Conservation (phyloP, 2,329 filamentous ascomycete genomes). For the Dendrostoma leiphaemia region DNA sequence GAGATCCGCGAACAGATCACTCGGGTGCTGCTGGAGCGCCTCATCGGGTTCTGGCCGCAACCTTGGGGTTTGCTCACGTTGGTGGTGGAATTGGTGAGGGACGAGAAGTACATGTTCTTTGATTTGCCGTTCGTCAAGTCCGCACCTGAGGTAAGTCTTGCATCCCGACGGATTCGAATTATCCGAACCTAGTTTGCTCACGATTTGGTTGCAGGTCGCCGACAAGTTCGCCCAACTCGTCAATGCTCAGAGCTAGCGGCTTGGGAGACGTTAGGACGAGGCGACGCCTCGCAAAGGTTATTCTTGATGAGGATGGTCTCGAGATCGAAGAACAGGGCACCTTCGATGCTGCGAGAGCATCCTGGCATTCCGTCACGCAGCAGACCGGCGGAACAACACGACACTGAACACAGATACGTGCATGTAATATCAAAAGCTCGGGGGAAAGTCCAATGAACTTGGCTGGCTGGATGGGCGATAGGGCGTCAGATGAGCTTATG, state of each 20-base stretch:
- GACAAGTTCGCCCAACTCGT: not conserved
- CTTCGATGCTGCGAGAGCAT: too few species aligned
- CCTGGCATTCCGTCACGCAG: too few species aligned
- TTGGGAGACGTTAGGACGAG: not conserved
- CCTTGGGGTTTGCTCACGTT: slow-evolving; percentile 94
- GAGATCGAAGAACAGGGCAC: not conserved
- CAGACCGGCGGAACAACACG: too few species aligned
- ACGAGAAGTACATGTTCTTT: slow-evolving; percentile 88
- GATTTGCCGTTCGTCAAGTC: slow-evolving; percentile 89
- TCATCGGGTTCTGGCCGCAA: slow-evolving; percentile 87
- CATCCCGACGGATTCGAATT: too few species aligned
- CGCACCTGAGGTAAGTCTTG: slow-evolving; percentile 77
- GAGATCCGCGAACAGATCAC: slow-evolving; percentile 90
- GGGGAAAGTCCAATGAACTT: slow-evolving; percentile 35
- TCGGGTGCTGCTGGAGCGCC: slow-evolving; percentile 80
- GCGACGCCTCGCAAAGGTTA: not conserved
- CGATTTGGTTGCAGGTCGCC: not conserved
- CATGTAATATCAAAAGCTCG: slow-evolving; percentile 21
- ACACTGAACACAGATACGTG: not conserved
- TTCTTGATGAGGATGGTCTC: not conserved
- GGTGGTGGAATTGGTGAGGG: slow-evolving; percentile 86
- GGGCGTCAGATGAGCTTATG: not conserved
- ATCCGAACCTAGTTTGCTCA: not conserved
- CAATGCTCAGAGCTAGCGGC: not conserved
- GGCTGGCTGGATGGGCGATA: not conserved